These are phyloP conservation scores for Taphrina wiesneri DNA, from an alignment of 1,139 yeast genomes.

Conservation along the genomic window DNA sequence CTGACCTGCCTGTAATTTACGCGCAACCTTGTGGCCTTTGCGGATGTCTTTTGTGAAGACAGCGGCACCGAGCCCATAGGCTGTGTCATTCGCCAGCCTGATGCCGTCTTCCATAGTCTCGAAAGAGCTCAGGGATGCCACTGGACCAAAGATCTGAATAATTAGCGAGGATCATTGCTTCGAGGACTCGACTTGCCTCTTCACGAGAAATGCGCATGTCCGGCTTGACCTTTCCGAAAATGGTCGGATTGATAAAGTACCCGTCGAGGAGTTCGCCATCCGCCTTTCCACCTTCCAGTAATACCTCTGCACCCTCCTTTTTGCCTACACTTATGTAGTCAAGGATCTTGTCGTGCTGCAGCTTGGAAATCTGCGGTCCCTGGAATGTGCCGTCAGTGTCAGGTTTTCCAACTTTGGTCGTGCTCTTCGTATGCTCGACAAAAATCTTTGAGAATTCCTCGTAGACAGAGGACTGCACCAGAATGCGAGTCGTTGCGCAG, in stretches of 20 bases:
- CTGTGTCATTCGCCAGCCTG: conserved; percentile 66
- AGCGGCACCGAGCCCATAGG: conserved; percentile 84
- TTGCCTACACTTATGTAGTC: conserved; percentile 69
- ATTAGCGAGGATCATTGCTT: not conserved
- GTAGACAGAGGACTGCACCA: conserved; percentile 63
- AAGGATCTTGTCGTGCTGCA: conserved; percentile 72
- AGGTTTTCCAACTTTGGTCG: conserved; percentile 60
- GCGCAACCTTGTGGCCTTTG: conserved; percentile 62
- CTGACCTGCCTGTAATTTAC: conserved; percentile 73
- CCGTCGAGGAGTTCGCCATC: conserved; percentile 53
- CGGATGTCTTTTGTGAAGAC: conserved; percentile 68
- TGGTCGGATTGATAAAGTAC: conserved; percentile 75
- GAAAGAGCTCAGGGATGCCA: conserved; percentile 72
- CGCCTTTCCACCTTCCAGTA: conserved; percentile 64
- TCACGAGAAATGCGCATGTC: conserved; percentile 70
- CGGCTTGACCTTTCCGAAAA: conserved; percentile 68
- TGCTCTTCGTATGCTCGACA: conserved; percentile 55
- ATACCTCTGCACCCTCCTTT: conserved; percentile 67
- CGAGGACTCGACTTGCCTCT: conserved; percentile 48
- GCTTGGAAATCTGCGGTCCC: conserved; percentile 78
- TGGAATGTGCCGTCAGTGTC: conserved; percentile 58
- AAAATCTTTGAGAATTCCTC: conserved; percentile 59
- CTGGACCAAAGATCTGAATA: conserved; percentile 78
- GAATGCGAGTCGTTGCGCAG: conserved; percentile 76
- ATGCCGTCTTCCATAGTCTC: conserved; percentile 70